Conservation (phyloP, 2,329 filamentous ascomycete genomes). For the Trichoderma arundinaceum region DNA sequence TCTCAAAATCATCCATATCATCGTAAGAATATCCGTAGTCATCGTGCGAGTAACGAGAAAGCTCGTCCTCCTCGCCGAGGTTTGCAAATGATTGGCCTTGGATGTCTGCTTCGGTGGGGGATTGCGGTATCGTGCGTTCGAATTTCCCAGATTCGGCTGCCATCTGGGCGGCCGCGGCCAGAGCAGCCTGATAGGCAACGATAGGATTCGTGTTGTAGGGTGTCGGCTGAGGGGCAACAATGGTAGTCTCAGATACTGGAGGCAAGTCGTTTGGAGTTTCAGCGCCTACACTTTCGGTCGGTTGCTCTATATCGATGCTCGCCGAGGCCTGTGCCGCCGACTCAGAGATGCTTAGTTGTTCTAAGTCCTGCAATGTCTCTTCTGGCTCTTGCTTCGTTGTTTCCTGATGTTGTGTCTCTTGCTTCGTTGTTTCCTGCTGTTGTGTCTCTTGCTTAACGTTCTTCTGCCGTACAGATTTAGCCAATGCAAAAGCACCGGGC, state of each 20-base stretch:
- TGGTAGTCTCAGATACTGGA: constrained; percentile 23
- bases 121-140: constrained; percentile 60
- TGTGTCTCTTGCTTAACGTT: constrained; percentile 21
- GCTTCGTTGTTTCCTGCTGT: constrained; percentile 44
- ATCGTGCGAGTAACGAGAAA: constrained; percentile 52
- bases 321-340: constrained; percentile 62
- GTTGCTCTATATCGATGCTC: constrained; percentile 42
- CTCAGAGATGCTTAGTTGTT: constrained; percentile 50
- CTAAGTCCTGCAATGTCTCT: constrained; percentile 52
- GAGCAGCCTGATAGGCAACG: constrained; percentile 79
- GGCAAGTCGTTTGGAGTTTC: not conserved
- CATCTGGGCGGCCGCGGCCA: constrained; percentile 80
- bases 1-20: constrained; percentile 69
- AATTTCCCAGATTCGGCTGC: constrained; percentile 80
- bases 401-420: constrained; percentile 33
- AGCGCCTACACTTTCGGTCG: constrained; percentile 26
- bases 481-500: constrained; percentile 62
- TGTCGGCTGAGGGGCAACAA: constrained; percentile 29
- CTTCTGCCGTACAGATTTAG: constrained; percentile 53
- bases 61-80: constrained; percentile 1
- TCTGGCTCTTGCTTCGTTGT: constrained; percentile 56
- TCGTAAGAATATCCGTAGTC: constrained; percentile 63
- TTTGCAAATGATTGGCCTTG: constrained; percentile 8
- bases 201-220: constrained; percentile 39
- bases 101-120: constrained; percentile 38